Evolutionary conservation across 331 rosid genomes (phyloP).

Genomic region (Quercus phellos): DNA sequence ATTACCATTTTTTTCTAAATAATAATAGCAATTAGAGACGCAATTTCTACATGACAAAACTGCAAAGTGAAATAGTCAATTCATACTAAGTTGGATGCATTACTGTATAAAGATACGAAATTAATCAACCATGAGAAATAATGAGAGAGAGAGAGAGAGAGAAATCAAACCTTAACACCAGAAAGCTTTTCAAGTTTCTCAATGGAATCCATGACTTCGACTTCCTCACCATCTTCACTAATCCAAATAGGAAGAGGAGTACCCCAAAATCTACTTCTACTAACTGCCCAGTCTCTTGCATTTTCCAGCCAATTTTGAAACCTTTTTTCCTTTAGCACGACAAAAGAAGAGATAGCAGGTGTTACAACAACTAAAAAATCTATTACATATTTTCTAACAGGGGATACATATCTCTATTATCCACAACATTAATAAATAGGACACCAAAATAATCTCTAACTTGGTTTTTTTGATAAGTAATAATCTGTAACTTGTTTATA

Average conservation of each 20-base stretch:
- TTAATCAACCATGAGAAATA: not conserved
- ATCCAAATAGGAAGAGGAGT: conserved; percentile 97
- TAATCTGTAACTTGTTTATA: not conserved
- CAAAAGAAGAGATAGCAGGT: conserved; percentile 1
- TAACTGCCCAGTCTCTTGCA: conserved; percentile 99
- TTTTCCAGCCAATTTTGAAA: conserved; percentile 99
- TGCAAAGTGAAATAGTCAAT: not conserved
- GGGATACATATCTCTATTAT: not conserved
- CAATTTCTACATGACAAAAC: not conserved
- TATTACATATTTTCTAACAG: not conserved
- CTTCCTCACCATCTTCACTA: conserved; percentile 84
- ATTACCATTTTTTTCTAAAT: not conserved
- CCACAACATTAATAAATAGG: not conserved
- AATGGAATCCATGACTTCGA: conserved; percentile 75
- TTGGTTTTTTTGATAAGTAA: not conserved
- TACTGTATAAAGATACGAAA: not conserved
- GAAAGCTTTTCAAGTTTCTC: conserved; percentile 83
- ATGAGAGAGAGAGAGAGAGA: not conserved
- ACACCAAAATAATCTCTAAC: not conserved
- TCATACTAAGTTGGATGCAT: not conserved
- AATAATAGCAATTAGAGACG: not conserved
- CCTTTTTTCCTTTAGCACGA: conserved; percentile 68
- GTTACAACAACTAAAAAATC: not conserved
- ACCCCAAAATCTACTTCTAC: conserved; percentile 99
- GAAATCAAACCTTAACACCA: conserved; percentile 65